These are phyloP conservation scores for Stylosanthes scabra DNA, from an alignment of 331 rosid species.

Conservation along the genomic window DNA sequence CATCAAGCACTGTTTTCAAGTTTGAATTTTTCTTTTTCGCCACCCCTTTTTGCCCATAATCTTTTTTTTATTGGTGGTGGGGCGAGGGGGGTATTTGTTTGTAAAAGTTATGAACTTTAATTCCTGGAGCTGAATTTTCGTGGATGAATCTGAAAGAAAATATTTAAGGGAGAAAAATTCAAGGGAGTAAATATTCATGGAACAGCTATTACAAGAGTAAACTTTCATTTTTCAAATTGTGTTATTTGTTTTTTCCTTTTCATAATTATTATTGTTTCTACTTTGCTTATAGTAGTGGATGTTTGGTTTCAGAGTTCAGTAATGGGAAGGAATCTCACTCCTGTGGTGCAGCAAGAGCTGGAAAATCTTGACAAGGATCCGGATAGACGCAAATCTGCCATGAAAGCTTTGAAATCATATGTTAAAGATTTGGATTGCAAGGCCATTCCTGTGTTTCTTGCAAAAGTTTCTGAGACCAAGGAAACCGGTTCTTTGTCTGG, in stretches of 20 bases:
- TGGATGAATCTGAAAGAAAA: background rate
- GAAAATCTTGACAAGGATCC: conserved; percentile 84
- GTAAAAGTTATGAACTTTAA: background rate
- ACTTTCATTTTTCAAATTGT: too few species aligned
- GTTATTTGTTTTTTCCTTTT: too few species aligned
- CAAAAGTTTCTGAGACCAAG: conserved; percentile 74
- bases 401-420: conserved; percentile 58
- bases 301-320: conserved; percentile 25
- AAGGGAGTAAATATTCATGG: too few species aligned
- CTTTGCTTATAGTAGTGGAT: background rate
- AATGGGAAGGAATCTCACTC: conserved; percentile 68
- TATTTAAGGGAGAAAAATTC: too few species aligned
- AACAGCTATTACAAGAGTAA: too few species aligned
- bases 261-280: too few species aligned
- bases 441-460: conserved; percentile 72
- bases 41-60: conserved; percentile 10
- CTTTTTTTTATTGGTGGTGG: background rate
- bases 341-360: conserved; percentile 64
- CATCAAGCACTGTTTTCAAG: background rate
- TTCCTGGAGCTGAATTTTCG: background rate
- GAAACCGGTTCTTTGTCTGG: conserved; percentile 71
- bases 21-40: background rate
- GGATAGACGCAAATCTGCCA: conserved; percentile 65
- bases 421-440: conserved; percentile 74
- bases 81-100: background rate